Percentiles rank a stretch among this genome's conserved stretches.
phyloP scores from a whole-genome alignment of 306 rosid genomes.

The Trifolium subterraneum region DNA sequence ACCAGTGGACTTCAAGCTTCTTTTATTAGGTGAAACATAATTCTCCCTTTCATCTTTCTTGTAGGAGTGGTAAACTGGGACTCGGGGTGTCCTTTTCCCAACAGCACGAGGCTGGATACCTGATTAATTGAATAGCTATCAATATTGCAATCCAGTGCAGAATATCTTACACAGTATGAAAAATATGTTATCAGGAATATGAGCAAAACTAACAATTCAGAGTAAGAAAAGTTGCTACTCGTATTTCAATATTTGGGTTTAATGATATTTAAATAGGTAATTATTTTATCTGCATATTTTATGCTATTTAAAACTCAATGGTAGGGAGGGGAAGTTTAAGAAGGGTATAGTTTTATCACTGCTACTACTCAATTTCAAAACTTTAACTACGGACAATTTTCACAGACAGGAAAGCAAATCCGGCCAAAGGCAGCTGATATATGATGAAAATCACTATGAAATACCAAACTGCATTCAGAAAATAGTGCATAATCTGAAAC shows the following conservation, averaged over 20 bases:
- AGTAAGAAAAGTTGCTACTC: neutral
- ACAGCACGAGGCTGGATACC: conserved; percentile 79
- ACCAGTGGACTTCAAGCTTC: conserved; percentile 53
- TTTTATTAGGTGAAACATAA: conserved; percentile 56
- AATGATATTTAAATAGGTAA: conserved; percentile 6
- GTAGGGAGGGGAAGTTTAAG: conserved; percentile 17
- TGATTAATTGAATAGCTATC: conserved; percentile 46
- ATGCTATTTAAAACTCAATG: conserved; percentile 12
- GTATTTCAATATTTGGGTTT: conserved; percentile 4
- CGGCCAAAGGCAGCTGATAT: conserved; percentile 11
- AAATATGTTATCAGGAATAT: neutral
- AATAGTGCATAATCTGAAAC: conserved; percentile 7
- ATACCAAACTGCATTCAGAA: conserved; percentile 22
- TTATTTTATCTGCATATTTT: conserved; percentile 17
- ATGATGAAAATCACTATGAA: conserved; percentile 1
- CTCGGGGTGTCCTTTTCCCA: conserved; percentile 87
- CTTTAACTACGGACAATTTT: conserved; percentile 2
- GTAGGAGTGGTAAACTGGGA: conserved; percentile 61
- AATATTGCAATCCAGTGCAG: conserved; percentile 32
- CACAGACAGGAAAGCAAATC: conserved; percentile 5
- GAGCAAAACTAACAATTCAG: conserved; percentile 9
- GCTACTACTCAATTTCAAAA: conserved; percentile 12
- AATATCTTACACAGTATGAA: conserved; percentile 9
- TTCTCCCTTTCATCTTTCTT: conserved; percentile 53
- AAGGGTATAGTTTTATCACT: conserved; percentile 11